Percentiles rank a stretch among this genome's conserved stretches.
phyloP scores from a whole-genome alignment of 805 yeast genomes.

The Ogataea degrootiae region DNA sequence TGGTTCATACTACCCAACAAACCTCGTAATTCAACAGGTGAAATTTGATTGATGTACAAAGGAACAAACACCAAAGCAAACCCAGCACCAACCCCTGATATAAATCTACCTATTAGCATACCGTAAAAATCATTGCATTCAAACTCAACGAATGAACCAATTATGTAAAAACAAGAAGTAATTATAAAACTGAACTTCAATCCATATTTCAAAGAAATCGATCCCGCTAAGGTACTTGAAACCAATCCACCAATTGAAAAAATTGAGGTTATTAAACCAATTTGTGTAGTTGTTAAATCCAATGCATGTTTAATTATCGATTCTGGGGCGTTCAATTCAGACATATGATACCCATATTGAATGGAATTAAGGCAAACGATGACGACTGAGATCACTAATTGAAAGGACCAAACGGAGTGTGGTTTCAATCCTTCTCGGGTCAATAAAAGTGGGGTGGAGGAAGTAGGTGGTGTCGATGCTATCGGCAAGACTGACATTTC shows the following conservation, averaged over 20 bases:
- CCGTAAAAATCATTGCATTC: slow-evolving; percentile 36
- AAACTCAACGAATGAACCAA: slow-evolving; percentile 64
- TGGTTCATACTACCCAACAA: slow-evolving; percentile 87
- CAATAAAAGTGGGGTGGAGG: slow-evolving; percentile 8
- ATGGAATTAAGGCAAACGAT: slow-evolving; percentile 74
- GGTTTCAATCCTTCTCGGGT: not conserved
- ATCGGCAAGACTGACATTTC: too few species aligned
- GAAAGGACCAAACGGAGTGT: slow-evolving; percentile 22
- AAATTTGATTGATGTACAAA: slow-evolving; percentile 70
- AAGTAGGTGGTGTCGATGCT: slow-evolving; percentile 1
- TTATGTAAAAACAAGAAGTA: slow-evolving; percentile 45
- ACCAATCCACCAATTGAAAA: slow-evolving; percentile 81
- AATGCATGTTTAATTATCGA: slow-evolving; percentile 37
- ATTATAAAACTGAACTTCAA: slow-evolving; percentile 48
- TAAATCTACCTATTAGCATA: slow-evolving; percentile 63
- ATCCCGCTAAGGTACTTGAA: slow-evolving; percentile 68
- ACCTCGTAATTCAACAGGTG: slow-evolving; percentile 69
- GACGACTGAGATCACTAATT: slow-evolving; percentile 40
- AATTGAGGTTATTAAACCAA: slow-evolving; percentile 72
- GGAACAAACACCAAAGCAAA: slow-evolving; percentile 82
- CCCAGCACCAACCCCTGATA: slow-evolving; percentile 87
- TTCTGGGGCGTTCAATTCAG: slow-evolving; percentile 90
- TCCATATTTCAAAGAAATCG: slow-evolving; percentile 61
- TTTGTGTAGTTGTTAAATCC: slow-evolving; percentile 35
- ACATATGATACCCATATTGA: slow-evolving; percentile 93